Conservation (phyloP, 169 alveolate species). For the Plasmodium vinckei region DNA sequence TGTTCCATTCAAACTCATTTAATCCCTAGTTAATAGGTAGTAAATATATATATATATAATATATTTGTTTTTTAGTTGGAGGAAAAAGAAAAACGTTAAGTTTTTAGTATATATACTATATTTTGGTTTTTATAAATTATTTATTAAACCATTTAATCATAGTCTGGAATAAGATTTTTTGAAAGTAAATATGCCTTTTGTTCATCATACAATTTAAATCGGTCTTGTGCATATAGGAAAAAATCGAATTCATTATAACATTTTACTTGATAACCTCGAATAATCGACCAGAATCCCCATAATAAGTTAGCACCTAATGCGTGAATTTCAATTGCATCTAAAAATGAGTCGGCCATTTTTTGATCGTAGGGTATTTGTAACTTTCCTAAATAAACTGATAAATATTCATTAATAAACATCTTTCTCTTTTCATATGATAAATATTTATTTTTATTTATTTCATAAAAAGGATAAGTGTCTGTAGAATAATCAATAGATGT, state of each 20-base stretch:
- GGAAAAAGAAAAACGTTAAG: too few species aligned
- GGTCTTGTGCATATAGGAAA: slow-evolving; percentile 72
- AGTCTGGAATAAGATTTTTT: slow-evolving; percentile 54
- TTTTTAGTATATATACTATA: too few species aligned
- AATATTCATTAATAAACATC: slow-evolving; percentile 81
- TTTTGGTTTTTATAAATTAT: too few species aligned
- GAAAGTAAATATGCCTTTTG: slow-evolving; percentile 40
- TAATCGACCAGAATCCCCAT: slow-evolving; percentile 87
- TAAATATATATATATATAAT: too few species aligned
- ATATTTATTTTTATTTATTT: slow-evolving; percentile 75
- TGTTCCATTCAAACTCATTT: too few species aligned
- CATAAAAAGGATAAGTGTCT: slow-evolving; percentile 81
- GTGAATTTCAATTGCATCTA: slow-evolving; percentile 80
- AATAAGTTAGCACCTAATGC: slow-evolving; percentile 82
- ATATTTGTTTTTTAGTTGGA: too few species aligned
- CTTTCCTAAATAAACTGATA: slow-evolving; percentile 78
- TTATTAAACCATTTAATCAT: background rate
- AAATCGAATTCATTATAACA: slow-evolving; percentile 79
- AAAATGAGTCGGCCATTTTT: slow-evolving; percentile 77
- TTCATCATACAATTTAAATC: slow-evolving; percentile 62
- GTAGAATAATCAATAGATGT: slow-evolving; percentile 80
- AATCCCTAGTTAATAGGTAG: too few species aligned
- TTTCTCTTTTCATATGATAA: slow-evolving; percentile 82
- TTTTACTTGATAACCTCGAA: slow-evolving; percentile 69
- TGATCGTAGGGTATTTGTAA: slow-evolving; percentile 44